These are phyloP conservation scores for Petunia hybrid DNA, from an alignment of 305 asterid genomes.

Conservation along the genomic window DNA sequence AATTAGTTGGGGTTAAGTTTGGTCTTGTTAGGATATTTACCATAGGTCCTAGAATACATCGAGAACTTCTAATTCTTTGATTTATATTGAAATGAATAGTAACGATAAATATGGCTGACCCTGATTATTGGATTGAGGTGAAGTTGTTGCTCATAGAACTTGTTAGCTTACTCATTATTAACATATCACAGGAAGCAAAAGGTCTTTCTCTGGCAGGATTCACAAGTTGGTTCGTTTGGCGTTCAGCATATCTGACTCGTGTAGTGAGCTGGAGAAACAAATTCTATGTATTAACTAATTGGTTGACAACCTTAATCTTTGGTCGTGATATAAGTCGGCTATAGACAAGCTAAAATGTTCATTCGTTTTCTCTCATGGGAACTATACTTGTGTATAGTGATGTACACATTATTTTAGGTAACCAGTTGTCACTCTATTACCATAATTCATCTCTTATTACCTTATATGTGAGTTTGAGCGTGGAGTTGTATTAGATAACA, in stretches of 20 bases:
- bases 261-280: slow-evolving; percentile 96
- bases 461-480: too few relatives aligned
- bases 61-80: too few relatives aligned
- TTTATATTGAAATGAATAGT: too few relatives aligned
- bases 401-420: not conserved
- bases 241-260: slow-evolving; percentile 95
- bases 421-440: not conserved
- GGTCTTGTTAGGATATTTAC: too few relatives aligned
- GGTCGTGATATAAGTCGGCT: slow-evolving; percentile 93
- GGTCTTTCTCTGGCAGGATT: slow-evolving; percentile 93
- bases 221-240: slow-evolving; percentile 86
- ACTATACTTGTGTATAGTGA: not conserved
- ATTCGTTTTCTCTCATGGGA: not conserved
- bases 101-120: too few relatives aligned
- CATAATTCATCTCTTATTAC: too few relatives aligned
- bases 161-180: slow-evolving; percentile 1
- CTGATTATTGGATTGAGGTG: not conserved
- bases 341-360: slow-evolving; percentile 32
- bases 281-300: slow-evolving; percentile 78
- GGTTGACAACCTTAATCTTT: slow-evolving; percentile 82
- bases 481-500: too few relatives aligned
- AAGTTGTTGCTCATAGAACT: slow-evolving; percentile 30
- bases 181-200: slow-evolving; percentile 65
- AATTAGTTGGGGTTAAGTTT: too few relatives aligned
- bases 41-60: too few relatives aligned